Conservation (phyloP, 2,329 filamentous ascomycete genomes). For the Pseudocercospora cruenta region DNA sequence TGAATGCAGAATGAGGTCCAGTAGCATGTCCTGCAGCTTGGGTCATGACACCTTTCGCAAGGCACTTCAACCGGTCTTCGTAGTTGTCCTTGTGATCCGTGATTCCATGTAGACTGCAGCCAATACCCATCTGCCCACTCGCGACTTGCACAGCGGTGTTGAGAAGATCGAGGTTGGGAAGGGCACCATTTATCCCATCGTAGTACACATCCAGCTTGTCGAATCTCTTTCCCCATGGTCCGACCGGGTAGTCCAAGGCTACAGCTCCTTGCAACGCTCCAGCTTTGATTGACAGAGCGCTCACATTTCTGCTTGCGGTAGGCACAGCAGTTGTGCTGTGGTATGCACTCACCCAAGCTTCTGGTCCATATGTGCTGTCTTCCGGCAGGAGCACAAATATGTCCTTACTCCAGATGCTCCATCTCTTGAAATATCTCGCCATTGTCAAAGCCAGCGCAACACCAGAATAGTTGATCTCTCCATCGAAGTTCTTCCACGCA, state of each 20-base stretch:
- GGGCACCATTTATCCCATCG: conserved; percentile 91
- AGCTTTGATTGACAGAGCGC: conserved; percentile 82
- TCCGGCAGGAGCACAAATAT: conserved; percentile 89
- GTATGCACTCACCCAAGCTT: conserved; percentile 98
- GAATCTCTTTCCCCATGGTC: conserved; percentile 74
- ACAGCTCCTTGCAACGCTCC: conserved; percentile 90
- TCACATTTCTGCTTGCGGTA: conserved; percentile 56
- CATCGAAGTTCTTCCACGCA: conserved; percentile 81
- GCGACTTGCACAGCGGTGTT: conserved; percentile 91
- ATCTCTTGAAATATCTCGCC: conserved; percentile 92
- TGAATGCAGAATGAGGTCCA: conserved; percentile 92
- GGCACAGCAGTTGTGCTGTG: conserved; percentile 81
- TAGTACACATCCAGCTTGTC: conserved; percentile 89
- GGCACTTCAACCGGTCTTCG: conserved; percentile 78
- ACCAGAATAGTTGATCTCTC: conserved; percentile 80
- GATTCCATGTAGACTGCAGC: conserved; percentile 82
- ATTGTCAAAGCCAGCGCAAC: conserved; percentile 84
- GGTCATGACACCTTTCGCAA: conserved; percentile 88
- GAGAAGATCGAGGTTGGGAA: conserved; percentile 93
- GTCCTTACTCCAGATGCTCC: conserved; percentile 99
- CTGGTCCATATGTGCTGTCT: conserved; percentile 85
- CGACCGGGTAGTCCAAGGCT: conserved; percentile 83
- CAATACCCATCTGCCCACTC: conserved; percentile 87
- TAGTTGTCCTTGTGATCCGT: conserved; percentile 77
- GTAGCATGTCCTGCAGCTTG: conserved; percentile 88